These are phyloP conservation scores for Apiotrichum mycotoxinovorans DNA, from an alignment of 1,284 basidiomycete genomes.

Conservation along the genomic window DNA sequence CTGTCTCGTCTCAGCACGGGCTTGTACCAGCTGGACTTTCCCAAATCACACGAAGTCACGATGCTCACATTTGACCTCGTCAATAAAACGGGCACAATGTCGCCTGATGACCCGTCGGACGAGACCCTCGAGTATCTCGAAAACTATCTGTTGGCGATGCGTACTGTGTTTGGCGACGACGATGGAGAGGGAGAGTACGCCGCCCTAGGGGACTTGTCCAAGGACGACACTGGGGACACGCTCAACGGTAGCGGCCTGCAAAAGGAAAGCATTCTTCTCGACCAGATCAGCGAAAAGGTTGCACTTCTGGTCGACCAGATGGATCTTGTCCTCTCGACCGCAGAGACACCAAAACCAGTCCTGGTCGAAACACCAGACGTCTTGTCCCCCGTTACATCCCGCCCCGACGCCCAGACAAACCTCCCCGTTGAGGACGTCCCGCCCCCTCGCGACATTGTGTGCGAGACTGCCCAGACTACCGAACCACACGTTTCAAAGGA, in stretches of 20 bases:
- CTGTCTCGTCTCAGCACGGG: neutral
- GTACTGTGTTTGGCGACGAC: slow-evolving; percentile 1
- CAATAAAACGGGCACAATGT: neutral
- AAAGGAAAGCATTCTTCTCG: too few species aligned
- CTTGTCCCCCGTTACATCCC: neutral
- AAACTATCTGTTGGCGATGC: neutral
- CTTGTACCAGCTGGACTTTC: neutral
- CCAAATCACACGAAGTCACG: neutral
- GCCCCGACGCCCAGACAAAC: too few species aligned
- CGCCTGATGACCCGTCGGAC: neutral
- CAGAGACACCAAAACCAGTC: neutral
- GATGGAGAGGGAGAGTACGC: neutral
- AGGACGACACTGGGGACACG: neutral
- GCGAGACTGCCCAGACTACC: too few species aligned
- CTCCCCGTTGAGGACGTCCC: too few species aligned
- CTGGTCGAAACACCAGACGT: neutral
- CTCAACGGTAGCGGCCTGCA: too few species aligned
- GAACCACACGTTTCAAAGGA: too few species aligned
- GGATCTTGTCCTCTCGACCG: neutral
- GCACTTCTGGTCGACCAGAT: neutral
- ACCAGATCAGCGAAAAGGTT: neutral
- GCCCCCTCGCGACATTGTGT: too few species aligned
- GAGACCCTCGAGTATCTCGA: slow-evolving; percentile 2
- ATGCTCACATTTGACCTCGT: slow-evolving; percentile 1
- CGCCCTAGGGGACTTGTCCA: neutral